phyloP scores from a whole-genome alignment of 192 early-diverging fungal genomes.

The Backusella tuberculispora region DNA sequence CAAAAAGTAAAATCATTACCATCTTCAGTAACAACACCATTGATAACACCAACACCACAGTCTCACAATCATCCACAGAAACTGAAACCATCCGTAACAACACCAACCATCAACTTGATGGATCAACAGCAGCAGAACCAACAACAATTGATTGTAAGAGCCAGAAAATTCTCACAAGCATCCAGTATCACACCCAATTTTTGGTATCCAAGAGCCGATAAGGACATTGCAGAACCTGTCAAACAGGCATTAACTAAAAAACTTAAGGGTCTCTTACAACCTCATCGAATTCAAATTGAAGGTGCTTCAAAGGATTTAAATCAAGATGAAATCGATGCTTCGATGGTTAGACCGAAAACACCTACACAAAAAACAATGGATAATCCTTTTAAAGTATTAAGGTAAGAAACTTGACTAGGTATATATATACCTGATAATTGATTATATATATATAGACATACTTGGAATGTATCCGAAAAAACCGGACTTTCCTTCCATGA shows the following conservation, averaged over 20 bases:
- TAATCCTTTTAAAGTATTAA: conserved; percentile 35
- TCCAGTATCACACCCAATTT: conserved; percentile 20
- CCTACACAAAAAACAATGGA: conserved; percentile 5
- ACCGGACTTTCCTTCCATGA: conserved; percentile 10
- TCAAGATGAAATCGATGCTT: conserved; percentile 20
- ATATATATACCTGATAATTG: not conserved
- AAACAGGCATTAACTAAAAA: conserved; percentile 28
- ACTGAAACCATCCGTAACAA: no score
- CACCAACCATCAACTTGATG: no score
- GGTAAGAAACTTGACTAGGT: conserved; percentile 23
- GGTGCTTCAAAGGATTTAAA: conserved; percentile 25
- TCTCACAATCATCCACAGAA: no score
- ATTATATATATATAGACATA: conserved; percentile 1
- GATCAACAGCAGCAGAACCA: no score
- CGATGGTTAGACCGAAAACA: conserved; percentile 20
- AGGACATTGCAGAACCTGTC: conserved; percentile 10
- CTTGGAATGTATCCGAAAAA: not conserved
- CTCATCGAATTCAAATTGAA: conserved; percentile 28
- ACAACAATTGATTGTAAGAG: not conserved
- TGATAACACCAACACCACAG: not conserved
- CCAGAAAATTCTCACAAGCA: not conserved
- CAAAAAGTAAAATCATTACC: not conserved
- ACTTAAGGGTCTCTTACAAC: conserved; percentile 28
- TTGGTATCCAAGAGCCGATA: conserved; percentile 37
- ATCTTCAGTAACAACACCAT: no score